Percentiles rank a stretch among this genome's conserved stretches.
Evolutionary conservation across 768 basidiomycete genomes (phyloP).

Genomic region (Mycena albidolilacea): DNA sequence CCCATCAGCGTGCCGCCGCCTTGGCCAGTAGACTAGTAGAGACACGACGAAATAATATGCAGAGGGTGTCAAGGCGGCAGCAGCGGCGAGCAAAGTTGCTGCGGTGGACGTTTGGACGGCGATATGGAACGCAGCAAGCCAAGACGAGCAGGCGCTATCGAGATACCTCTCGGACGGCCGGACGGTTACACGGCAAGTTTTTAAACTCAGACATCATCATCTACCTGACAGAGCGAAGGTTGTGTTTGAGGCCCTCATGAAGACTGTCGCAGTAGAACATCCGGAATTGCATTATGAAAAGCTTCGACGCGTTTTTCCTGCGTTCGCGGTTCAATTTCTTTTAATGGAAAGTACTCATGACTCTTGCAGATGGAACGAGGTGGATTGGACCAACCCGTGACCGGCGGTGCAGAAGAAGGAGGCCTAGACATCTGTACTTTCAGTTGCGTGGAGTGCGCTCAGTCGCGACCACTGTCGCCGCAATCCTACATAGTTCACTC

Average conservation of each 20-base stretch:
- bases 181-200: slow-evolving; percentile 78
- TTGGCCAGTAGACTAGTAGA: slow-evolving; percentile 63
- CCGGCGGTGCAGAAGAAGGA: slow-evolving; percentile 15
- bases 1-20: slow-evolving; percentile 67
- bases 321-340: slow-evolving; percentile 59
- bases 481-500: too few relatives aligned
- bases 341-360: background rate
- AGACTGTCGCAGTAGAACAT: slow-evolving; percentile 68
- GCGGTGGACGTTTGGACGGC: slow-evolving; percentile 83
- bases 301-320: slow-evolving; percentile 69
- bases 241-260: slow-evolving; percentile 73
- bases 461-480: too few relatives aligned
- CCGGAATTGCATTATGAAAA: slow-evolving; percentile 81
- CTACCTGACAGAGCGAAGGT: slow-evolving; percentile 58
- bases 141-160: slow-evolving; percentile 66
- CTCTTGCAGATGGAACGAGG: slow-evolving; percentile 54
- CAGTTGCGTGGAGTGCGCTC: too few relatives aligned
- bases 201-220: background rate
- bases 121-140: slow-evolving; percentile 82
- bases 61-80: slow-evolving; percentile 76
- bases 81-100: slow-evolving; percentile 65
- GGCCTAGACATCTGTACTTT: background rate
- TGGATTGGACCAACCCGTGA: slow-evolving; percentile 31
- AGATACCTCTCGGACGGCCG: slow-evolving; percentile 77
- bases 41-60: slow-evolving; percentile 78